phyloP scores from a whole-genome alignment of 2,329 filamentous ascomycete genomes.

The Laburnicola sp. region DNA sequence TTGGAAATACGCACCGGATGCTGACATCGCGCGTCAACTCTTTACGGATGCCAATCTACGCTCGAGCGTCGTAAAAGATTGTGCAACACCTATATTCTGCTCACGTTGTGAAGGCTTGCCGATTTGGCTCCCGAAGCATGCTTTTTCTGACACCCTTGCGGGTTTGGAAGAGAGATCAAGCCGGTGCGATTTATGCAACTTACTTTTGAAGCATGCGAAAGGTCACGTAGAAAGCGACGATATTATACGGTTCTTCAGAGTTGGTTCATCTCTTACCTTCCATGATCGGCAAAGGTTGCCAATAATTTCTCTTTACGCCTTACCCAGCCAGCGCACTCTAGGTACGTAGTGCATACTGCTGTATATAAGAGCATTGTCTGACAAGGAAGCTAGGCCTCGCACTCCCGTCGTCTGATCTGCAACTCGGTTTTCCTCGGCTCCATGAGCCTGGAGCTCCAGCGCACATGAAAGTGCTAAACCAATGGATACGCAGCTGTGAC shows the following conservation, averaged over 20 bases:
- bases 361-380: neutral
- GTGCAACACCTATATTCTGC: neutral
- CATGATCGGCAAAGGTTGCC: neutral
- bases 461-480: conserved; percentile 5
- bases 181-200: neutral
- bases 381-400: neutral
- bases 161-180: neutral
- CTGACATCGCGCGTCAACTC: neutral
- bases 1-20: neutral
- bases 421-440: conserved; percentile 1
- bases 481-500: conserved; percentile 14
- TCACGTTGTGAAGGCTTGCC: neutral
- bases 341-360: neutral
- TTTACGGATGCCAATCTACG: neutral
- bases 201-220: neutral
- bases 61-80: neutral
- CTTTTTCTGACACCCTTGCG: neutral
- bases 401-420: neutral
- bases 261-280: neutral
- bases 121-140: neutral
- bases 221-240: neutral
- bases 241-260: conserved; percentile 1
- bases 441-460: conserved; percentile 1
- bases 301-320: neutral
- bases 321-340: neutral